Evolutionary conservation across 768 basidiomycete species (phyloP).

Genomic region (Mycena kentingensis): DNA sequence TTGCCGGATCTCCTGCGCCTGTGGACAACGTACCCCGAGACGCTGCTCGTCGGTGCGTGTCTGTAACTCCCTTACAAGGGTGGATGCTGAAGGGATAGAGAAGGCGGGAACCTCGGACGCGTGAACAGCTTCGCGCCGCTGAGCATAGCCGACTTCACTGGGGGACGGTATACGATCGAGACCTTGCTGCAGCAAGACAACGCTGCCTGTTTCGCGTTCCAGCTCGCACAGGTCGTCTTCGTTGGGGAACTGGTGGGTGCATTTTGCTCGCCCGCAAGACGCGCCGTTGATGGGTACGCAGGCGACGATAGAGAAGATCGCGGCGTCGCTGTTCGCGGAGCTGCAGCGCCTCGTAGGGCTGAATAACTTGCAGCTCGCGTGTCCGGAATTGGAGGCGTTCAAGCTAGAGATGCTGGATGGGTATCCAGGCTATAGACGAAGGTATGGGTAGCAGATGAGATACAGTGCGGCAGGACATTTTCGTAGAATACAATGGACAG

Average conservation of each 20-base stretch:
- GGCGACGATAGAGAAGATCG: background rate
- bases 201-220: slow-evolving; percentile 5
- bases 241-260: no score
- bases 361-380: no score
- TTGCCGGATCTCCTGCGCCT: background rate
- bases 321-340: background rate
- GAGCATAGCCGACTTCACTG: background rate
- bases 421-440: slow-evolving; percentile 11
- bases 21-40: background rate
- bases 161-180: background rate
- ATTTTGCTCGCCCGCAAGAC: no score
- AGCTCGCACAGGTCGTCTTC: background rate
- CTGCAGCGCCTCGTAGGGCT: background rate
- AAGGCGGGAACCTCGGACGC: slow-evolving; percentile 2
- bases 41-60: slow-evolving; percentile 3
- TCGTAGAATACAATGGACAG: no score
- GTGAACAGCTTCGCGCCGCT: slow-evolving; percentile 1
- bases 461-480: no score
- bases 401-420: background rate
- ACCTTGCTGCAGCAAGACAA: background rate
- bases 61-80: no score
- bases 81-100: no score
- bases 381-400: background rate
- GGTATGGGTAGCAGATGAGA: no score
- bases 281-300: background rate